Evolutionary conservation across 306 rosid genomes (phyloP), one percentile per base, ranked within the genome.

Genomic region (Cucurbita argyrosperma): DNA sequence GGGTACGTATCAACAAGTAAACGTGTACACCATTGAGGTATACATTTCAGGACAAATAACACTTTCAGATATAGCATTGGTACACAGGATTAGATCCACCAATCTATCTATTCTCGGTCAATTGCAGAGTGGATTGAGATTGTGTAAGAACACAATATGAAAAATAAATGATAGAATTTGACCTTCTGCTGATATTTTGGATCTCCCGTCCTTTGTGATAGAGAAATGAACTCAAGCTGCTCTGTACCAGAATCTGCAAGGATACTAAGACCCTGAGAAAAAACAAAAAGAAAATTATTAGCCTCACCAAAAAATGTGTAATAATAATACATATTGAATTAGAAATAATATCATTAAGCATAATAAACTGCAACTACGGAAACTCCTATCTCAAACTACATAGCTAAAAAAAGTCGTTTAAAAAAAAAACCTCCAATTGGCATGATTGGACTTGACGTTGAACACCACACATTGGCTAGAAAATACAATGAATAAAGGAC

Each of bases 211-310:
- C 99, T 87, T 83, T 95, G 96, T 77, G 99, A 95, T 80, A 91
- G 88, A 83, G 82, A 96, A 85, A 95, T 95, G 80, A 95, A 95
- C 79, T 95, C 99, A 76, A 95, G 87, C 83, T 95, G 99, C 82
- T 95, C 99, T 30, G 99, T 91, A 73, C 96, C 99, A 62, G 97
- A 86, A 87, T 95, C 97, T 66, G 99, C 99, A 81, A 95, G 77
- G 75, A 95, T 81, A 78, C 99, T 95, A 69, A 83, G 78, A 77
- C 99, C 99, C 99, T 95, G 64, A 56, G 72, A 51, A n/a, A 49
- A 49, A 82, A 30, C 35, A 88, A 76, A 59, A 61, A 19, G 49
- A 61, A 67, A 58, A 76, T 57, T 18, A 78, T 70, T 60, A 69
- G 40, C 59, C 26, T 38, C 74, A 26, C 18, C 46, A 56, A 51